These are phyloP conservation scores for Syzygium syzygioides DNA, from an alignment of 441 rosid species.

Conservation along the genomic window DNA sequence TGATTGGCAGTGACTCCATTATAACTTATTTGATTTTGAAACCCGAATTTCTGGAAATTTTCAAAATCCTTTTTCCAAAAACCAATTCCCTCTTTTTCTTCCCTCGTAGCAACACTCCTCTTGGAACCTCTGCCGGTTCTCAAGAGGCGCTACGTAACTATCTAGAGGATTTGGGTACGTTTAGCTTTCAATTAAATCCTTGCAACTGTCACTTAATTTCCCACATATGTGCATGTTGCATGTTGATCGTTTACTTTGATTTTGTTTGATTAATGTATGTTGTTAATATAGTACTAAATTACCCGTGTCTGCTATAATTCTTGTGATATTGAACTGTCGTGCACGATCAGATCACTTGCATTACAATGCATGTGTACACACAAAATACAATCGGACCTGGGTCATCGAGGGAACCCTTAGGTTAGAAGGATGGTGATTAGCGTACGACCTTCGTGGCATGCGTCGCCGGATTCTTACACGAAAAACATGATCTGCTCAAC, in stretches of 20 bases:
- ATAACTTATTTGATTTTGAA: no score
- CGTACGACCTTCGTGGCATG: background rate
- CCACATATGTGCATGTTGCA: background rate
- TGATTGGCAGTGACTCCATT: no score
- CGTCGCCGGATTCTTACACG: background rate
- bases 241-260: background rate
- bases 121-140: background rate
- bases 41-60: no score
- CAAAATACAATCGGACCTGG: background rate
- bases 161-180: background rate
- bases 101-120: background rate
- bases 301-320: background rate
- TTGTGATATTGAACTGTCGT: background rate
- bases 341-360: background rate
- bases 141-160: background rate
- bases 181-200: background rate
- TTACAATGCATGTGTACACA: background rate
- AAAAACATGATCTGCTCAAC: background rate
- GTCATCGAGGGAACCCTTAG: background rate
- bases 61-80: background rate
- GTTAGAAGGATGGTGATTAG: background rate
- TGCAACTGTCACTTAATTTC: no score
- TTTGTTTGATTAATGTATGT: background rate
- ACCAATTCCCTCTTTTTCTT: background rate
- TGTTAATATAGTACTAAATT: background rate